Evolutionary conservation across 1,284 basidiomycete genomes (phyloP), one percentile per base, ranked within the genome.

Genomic region (Rhodofomes roseus): DNA sequence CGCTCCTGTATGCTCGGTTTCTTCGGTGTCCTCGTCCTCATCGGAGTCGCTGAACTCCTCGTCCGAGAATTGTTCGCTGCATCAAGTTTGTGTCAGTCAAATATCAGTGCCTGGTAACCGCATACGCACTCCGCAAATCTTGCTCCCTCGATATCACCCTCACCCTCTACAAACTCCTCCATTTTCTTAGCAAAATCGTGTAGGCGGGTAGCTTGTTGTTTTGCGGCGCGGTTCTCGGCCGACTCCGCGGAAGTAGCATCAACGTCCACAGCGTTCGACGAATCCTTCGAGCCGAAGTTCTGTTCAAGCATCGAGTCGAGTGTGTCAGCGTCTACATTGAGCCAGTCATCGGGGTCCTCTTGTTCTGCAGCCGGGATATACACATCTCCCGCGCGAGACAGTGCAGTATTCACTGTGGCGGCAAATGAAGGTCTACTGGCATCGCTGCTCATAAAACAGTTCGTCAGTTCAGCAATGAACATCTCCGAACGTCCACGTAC

Each of bases 61-160:
- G 44, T 85, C 85, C 1, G 85, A 86, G 36, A 79, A 77, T 54
- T 75, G 71, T 60, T 91, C 90, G 62, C 89, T 90, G 56, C 37
- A 16, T 34, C 48, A 22, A 54, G 52, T 50, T 58, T 37, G 25
- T 57, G 31, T 31, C 25, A 51, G 6, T 25, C 18, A 65, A 40
- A 61, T 48, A 40, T 57, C 54, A 56, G 50, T 25, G 62, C 48
- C 4, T n/a, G n/a, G n/a, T 12, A 40, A 43, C 20, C 18, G 27
- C 2, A 20, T 55, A 57, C 91, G 68, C 74, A 96, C 94, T 96
- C 95, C 54, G 89, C 85, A 68, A 98, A 96, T 62, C 81, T 75
- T 0, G 93, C 95, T 1, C 95, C 95, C 65, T 93, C 88, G 5
- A 96, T 63, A 63, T 92, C 89, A 5, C 95, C 95, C 70, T 95